A percentile compares a stretch with the other conserved stretches of the same genome.
These are phyloP conservation scores for Ophiognomonia clavigignenti-juglandacearum DNA, from an alignment of 2,329 filamentous ascomycete species.

Conservation along the genomic window DNA sequence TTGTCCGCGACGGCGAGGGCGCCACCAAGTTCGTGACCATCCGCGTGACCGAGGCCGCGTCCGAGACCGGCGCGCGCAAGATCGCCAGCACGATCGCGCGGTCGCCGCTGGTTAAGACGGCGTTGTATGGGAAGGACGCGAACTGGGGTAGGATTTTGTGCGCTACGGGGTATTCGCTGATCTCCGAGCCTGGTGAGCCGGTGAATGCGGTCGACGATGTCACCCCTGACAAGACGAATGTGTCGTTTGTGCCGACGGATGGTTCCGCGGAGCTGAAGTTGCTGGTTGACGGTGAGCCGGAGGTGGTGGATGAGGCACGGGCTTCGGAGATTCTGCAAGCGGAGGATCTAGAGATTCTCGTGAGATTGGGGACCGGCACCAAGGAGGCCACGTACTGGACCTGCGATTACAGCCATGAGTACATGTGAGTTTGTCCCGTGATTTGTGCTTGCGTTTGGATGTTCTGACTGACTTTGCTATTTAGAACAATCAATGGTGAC, in stretches of 20 bases:
- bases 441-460: conserved; percentile 10
- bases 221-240: conserved; percentile 64
- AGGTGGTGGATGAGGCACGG: conserved; percentile 69
- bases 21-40: conserved; percentile 98
- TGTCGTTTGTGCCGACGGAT: conserved; percentile 73
- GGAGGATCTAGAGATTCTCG: conserved; percentile 75
- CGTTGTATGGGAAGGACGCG: conserved; percentile 91
- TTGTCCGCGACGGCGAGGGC: conserved; percentile 94
- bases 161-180: conserved; percentile 76
- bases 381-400: conserved; percentile 75
- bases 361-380: conserved; percentile 64
- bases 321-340: conserved; percentile 73
- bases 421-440: conserved; percentile 36
- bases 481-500: conserved; percentile 56
- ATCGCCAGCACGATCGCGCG: conserved; percentile 85
- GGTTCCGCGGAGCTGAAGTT: conserved; percentile 73
- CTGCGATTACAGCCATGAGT: conserved; percentile 84
- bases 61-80: conserved; percentile 66
- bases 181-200: conserved; percentile 54
- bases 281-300: conserved; percentile 74
- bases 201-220: conserved; percentile 59
- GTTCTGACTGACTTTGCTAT: conserved; percentile 12
- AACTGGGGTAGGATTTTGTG: conserved; percentile 98
- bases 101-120: conserved; percentile 93
- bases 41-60: conserved; percentile 68